phyloP scores from a whole-genome alignment of 2,329 filamentous ascomycete species.

The Tolypocladium paradoxum region DNA sequence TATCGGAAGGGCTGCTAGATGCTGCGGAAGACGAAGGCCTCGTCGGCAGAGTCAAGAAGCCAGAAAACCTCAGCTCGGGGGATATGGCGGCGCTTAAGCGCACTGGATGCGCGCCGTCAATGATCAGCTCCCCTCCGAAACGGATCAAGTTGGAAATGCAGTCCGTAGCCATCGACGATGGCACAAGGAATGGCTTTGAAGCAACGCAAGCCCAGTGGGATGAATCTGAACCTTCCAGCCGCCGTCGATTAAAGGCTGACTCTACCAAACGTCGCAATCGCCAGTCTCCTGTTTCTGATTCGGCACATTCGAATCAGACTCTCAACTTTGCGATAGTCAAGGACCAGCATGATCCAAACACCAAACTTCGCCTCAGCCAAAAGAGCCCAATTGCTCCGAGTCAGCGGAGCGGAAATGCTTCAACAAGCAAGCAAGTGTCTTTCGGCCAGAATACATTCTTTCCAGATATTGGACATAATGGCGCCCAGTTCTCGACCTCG shows the following conservation, averaged over 20 bases:
- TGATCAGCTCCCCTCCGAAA: neutral
- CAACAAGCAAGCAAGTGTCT: slow-evolving; percentile 11
- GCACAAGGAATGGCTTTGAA: neutral
- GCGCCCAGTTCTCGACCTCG: neutral
- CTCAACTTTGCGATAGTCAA: slow-evolving; percentile 69
- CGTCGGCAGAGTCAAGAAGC: slow-evolving; percentile 11
- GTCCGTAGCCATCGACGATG: neutral
- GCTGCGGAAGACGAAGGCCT: slow-evolving; percentile 27
- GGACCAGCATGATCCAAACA: slow-evolving; percentile 56
- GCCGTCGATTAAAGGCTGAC: neutral
- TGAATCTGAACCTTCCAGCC: neutral
- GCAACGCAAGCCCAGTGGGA: neutral
- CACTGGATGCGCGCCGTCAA: neutral
- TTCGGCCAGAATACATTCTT: slow-evolving; percentile 3
- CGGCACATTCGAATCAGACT: slow-evolving; percentile 21
- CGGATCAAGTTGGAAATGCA: neutral
- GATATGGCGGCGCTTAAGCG: slow-evolving; percentile 9
- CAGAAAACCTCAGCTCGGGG: slow-evolving; percentile 12
- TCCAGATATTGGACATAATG: neutral
- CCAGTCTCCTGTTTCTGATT: neutral
- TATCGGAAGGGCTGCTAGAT: slow-evolving; percentile 27
- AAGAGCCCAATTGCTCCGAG: slow-evolving; percentile 32
- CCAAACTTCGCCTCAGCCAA: slow-evolving; percentile 56
- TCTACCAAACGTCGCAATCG: neutral
- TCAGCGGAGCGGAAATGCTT: slow-evolving; percentile 33